Conservation (phyloP, 164 flowering plant genomes). For the Chimonanthus praecox region DNA sequence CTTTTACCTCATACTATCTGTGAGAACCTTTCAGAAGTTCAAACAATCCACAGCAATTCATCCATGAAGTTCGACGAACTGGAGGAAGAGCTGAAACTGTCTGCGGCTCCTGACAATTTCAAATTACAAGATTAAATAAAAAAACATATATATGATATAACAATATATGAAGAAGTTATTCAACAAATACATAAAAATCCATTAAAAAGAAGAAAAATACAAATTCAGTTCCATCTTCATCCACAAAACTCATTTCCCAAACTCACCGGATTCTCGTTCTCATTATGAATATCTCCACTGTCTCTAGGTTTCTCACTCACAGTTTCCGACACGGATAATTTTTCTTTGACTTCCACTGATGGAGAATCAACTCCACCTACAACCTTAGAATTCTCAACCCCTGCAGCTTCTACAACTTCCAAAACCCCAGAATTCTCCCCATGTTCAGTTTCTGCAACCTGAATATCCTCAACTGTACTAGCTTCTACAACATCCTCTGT, state of each 20-base stretch:
- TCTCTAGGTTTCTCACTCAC: constrained; percentile 11
- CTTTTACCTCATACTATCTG: constrained; percentile 19
- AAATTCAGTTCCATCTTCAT: constrained; percentile 6
- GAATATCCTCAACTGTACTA: background rate
- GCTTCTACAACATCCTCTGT: background rate
- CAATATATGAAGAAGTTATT: background rate
- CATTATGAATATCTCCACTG: constrained; percentile 10
- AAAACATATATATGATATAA: background rate
- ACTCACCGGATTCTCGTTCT: constrained; percentile 7
- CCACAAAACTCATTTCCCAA: constrained; percentile 12
- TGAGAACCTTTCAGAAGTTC: constrained; percentile 44
- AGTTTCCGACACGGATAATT: constrained; percentile 5
- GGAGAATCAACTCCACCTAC: constrained; percentile 12
- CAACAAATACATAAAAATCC: background rate
- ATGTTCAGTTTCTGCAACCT: background rate
- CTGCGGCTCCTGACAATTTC: background rate
- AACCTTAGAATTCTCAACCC: background rate
- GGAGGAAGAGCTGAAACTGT: constrained; percentile 10
- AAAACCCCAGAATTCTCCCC: background rate
- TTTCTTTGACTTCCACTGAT: constrained; percentile 10
- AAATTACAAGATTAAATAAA: background rate
- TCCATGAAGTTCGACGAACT: constrained; percentile 39
- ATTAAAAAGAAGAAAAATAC: background rate
- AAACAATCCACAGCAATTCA: constrained; percentile 60
- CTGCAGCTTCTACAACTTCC: background rate